phyloP scores from a whole-genome alignment of 129 eudicot genomes.

The Centaurea solstitialis region DNA sequence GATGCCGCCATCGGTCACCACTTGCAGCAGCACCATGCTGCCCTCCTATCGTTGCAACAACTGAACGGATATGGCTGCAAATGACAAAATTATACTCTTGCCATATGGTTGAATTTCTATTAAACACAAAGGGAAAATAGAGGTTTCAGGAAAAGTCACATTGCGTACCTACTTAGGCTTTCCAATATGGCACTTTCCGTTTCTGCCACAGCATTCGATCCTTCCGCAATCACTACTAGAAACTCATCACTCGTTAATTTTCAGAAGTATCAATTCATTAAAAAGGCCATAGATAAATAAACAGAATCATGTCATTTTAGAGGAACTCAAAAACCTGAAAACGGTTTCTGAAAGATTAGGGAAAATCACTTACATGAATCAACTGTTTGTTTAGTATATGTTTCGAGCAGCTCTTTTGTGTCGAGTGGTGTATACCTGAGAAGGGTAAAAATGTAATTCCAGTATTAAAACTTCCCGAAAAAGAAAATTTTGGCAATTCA shows the following conservation, averaged over 20 bases:
- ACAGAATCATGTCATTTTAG: background rate
- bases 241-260: slow-evolving; percentile 41
- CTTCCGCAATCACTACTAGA: slow-evolving; percentile 73
- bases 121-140: background rate
- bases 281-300: background rate
- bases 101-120: background rate
- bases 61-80: slow-evolving; percentile 85
- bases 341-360: background rate
- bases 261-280: background rate
- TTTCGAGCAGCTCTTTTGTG: slow-evolving; percentile 83
- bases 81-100: background rate
- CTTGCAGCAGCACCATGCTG: slow-evolving; percentile 79
- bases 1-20: slow-evolving; percentile 81
- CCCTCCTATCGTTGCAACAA: slow-evolving; percentile 92
- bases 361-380: slow-evolving; percentile 77
- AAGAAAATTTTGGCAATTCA: slow-evolving; percentile 9
- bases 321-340: slow-evolving; percentile 5
- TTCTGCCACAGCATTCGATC: slow-evolving; percentile 74
- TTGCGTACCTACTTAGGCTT: slow-evolving; percentile 78
- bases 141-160: background rate
- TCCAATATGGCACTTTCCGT: slow-evolving; percentile 78
- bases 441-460: slow-evolving; percentile 12
- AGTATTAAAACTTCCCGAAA: background rate
- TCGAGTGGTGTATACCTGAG: slow-evolving; percentile 79
- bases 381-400: slow-evolving; percentile 60